A percentile compares a stretch with the other conserved stretches of the same genome.
phyloP scores from a whole-genome alignment of 345 rosid genomes.

The Eucalyptus caleyi region DNA sequence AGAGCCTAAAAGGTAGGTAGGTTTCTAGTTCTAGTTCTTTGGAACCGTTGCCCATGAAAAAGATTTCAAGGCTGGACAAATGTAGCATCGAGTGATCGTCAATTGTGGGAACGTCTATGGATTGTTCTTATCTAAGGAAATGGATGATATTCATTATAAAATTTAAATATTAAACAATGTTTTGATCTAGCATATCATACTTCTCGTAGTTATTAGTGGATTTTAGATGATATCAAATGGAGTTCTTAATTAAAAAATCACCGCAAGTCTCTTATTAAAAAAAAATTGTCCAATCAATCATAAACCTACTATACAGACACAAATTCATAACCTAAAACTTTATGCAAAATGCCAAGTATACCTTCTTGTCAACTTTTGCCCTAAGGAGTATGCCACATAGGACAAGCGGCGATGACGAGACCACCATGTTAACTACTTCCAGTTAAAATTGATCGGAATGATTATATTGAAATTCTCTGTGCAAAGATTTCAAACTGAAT shows the following conservation, averaged over 20 bases:
- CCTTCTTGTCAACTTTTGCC: accelerated
- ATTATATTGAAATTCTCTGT: not conserved
- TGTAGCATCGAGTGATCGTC: too few species aligned
- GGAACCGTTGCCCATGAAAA: too few species aligned
- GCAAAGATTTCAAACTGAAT: accelerated
- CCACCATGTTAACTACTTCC: accelerated
- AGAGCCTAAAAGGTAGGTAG: too few species aligned
- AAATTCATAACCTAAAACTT: not conserved
- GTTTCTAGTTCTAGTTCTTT: too few species aligned
- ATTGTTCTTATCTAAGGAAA: not conserved
- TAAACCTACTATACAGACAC: accelerated
- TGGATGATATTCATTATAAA: not conserved
- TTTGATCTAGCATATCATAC: too few species aligned
- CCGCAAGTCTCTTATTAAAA: too few species aligned
- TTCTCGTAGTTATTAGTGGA: not conserved
- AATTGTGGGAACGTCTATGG: not conserved
- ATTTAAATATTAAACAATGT: too few species aligned
- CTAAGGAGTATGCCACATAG: accelerated
- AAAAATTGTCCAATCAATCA: not conserved
- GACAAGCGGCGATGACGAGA: accelerated
- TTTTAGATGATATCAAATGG: too few species aligned
- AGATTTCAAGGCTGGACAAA: accelerated
- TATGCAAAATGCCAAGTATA: not conserved
- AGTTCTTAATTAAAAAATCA: not conserved
- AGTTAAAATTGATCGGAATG: accelerated